Evolutionary conservation across 2,329 filamentous ascomycete genomes (phyloP).

Genomic region (Colletotrichum aenigma): DNA sequence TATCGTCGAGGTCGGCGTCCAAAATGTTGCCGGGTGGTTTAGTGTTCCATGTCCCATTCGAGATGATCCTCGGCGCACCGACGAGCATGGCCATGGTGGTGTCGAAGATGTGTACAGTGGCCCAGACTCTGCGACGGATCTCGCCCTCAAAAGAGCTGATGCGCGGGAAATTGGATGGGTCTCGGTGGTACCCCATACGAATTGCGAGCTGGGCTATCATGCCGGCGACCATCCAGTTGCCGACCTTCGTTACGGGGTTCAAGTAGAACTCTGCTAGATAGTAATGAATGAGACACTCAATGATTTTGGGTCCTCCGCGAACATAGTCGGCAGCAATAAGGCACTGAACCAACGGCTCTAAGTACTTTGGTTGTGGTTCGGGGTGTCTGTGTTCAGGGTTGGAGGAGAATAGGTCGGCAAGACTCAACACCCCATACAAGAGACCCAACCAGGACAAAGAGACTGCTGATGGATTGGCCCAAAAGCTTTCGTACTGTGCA

Average conservation of each 20-base stretch:
- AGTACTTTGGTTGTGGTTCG: fast-evolving
- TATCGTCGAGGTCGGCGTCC: fast-evolving
- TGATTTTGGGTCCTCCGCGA: fast-evolving
- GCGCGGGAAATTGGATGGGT: fast-evolving
- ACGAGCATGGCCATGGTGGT: fast-evolving
- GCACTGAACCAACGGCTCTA: fast-evolving
- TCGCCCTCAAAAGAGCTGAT: neutral
- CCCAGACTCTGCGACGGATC: neutral
- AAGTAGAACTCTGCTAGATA: neutral
- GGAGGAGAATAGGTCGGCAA: too few species aligned
- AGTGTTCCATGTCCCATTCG: neutral
- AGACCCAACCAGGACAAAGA: too few species aligned
- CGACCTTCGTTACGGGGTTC: fast-evolving
- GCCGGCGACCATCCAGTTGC: neutral
- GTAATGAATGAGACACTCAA: fast-evolving
- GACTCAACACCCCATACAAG: fast-evolving
- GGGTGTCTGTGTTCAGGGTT: fast-evolving
- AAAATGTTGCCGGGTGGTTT: neutral
- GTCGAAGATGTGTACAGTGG: fast-evolving
- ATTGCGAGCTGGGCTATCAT: neutral
- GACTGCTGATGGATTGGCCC: too few species aligned
- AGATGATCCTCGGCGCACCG: neutral
- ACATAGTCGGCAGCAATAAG: neutral
- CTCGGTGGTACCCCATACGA: fast-evolving
- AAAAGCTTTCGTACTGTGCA: too few species aligned